These are phyloP conservation scores for Globisporangium carolinianum DNA, from an alignment of 352 stramenopile genomes.

Conservation along the genomic window DNA sequence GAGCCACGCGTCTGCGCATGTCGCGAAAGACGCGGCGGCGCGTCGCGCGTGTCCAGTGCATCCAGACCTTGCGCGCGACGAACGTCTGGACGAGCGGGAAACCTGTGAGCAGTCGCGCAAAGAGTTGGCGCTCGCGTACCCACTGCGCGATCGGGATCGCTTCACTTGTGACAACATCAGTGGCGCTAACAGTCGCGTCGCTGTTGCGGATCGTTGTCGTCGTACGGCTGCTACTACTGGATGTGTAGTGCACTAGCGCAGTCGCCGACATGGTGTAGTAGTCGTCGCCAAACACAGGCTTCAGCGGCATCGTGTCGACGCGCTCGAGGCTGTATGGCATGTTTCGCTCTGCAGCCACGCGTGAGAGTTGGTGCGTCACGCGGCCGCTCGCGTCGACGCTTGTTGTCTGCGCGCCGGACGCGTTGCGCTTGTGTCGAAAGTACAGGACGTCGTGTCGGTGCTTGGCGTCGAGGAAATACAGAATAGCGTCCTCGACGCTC, in stretches of 20 bases:
- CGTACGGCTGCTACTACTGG: conserved; percentile 3
- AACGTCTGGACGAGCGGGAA: conserved; percentile 78
- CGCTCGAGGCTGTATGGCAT: conserved; percentile 60
- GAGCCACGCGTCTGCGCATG: conserved; percentile 24
- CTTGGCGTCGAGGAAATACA: conserved; percentile 67
- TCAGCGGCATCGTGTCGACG: conserved; percentile 23
- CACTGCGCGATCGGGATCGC: conserved; percentile 58
- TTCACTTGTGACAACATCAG: conserved; percentile 30
- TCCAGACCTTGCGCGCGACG: conserved; percentile 46
- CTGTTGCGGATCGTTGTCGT: neutral
- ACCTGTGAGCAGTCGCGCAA: conserved; percentile 54
- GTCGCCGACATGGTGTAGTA: conserved; percentile 67
- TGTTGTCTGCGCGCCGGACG: conserved; percentile 2
- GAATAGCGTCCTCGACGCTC: conserved; percentile 54
- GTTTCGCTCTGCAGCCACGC: conserved; percentile 16
- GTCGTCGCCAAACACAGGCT: conserved; percentile 34
- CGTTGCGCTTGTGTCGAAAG: conserved; percentile 29
- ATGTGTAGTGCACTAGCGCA: conserved; percentile 51
- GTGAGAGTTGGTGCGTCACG: conserved; percentile 26
- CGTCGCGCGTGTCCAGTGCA: conserved; percentile 33
- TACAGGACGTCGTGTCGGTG: conserved; percentile 68
- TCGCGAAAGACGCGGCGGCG: conserved; percentile 33
- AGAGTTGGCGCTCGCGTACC: conserved; percentile 73
- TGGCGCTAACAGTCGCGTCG: neutral
- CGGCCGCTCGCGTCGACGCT: conserved; percentile 5